Evolutionary conservation across 2,329 filamentous ascomycete genomes (phyloP), one percentile per base, ranked within the genome.

Genomic region (Aspergillus pseudoterreus): DNA sequence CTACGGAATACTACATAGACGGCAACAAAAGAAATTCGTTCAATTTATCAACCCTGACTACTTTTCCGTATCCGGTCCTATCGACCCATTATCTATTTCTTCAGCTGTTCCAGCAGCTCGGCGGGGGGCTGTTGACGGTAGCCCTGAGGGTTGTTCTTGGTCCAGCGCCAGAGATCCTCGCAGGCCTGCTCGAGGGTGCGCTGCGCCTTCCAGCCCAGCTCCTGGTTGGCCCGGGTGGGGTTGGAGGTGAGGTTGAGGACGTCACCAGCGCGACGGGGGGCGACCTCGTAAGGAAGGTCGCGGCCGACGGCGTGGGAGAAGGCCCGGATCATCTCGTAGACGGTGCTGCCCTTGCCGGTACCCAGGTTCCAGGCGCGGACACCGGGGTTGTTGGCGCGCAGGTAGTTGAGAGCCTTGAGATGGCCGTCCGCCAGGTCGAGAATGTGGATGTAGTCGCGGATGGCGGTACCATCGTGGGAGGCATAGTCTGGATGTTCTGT

Each of bases 351-450:
- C 63, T 87, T 90, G 55, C 94, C 94, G 0, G 92, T 96, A 52
- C 95, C 95, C 61, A 99, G 73, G 75, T 99, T 99, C 92, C 92
- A 99, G 51, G 91, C 92, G 70, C 90, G 88, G 60, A 96, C 88
- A 51, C 94, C 94, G 15, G 94, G 92, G 67, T 69, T 69, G 60
- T 69, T 78, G 32, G 75, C 75, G 52, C 77, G 77, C 9, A 80
- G 70, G 52, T 77, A 78, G 67, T 78, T 91, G 62, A 99, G 86
- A 19, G 95, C 94, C 53, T 89, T 70, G 38, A 70, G 70, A 58
- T 77, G 77, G 46, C 78, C 77, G 58, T 77, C 62, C 19, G 67
- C 65, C 43, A 99, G 71, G 38, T 66, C 62, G 12, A 72, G 63
- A 51, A 79, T 71, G 59, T 77, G 70, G 38, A 74, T 96, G 80